A percentile compares a stretch with the other conserved stretches of the same genome.
These are phyloP conservation scores for Penicillium macrosclerotiorum DNA, from an alignment of 495 filamentous ascomycete genomes.

Conservation along the genomic window DNA sequence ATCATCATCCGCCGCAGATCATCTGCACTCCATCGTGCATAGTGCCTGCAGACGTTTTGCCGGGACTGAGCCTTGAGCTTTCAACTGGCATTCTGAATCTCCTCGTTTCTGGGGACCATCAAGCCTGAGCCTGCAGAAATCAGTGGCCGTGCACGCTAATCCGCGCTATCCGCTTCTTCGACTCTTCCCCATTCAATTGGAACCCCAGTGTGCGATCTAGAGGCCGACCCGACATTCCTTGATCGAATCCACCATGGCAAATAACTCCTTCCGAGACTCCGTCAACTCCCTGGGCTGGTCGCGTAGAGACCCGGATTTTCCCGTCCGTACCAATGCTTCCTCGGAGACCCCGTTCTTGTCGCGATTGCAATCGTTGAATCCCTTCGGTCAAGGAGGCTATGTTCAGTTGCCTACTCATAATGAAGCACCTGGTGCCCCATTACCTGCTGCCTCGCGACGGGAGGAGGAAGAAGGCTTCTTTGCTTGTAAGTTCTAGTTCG, in stretches of 20 bases:
- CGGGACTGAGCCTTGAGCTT: too few relatives aligned
- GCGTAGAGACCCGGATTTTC: slow-evolving; percentile 75
- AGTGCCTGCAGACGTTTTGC: slow-evolving; percentile 44
- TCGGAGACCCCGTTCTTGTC: slow-evolving; percentile 72
- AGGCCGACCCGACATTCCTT: not conserved
- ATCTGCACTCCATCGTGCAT: slow-evolving; percentile 56
- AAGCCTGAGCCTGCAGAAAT: slow-evolving; percentile 24
- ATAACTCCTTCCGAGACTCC: slow-evolving; percentile 83
- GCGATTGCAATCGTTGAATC: slow-evolving; percentile 81
- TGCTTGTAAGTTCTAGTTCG: slow-evolving; percentile 93
- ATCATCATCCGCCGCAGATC: slow-evolving; percentile 44
- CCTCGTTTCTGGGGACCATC: slow-evolving; percentile 24
- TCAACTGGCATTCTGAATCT: too few relatives aligned
- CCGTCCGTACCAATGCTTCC: slow-evolving; percentile 71
- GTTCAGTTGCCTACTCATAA: slow-evolving; percentile 78
- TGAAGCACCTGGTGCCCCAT: slow-evolving; percentile 78
- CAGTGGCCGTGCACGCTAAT: slow-evolving; percentile 16
- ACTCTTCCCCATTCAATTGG: slow-evolving; percentile 14
- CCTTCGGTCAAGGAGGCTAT: slow-evolving; percentile 85
- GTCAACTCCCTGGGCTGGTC: slow-evolving; percentile 96
- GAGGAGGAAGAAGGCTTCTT: slow-evolving; percentile 97
- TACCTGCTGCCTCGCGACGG: slow-evolving; percentile 79
- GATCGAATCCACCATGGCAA: slow-evolving; percentile 64
- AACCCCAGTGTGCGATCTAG: not conserved
- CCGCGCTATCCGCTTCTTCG: not conserved